A percentile compares a stretch with the other conserved stretches of the same genome.
Conservation (phyloP, 106 monocot species). For the Dioscorea dumetorum region DNA sequence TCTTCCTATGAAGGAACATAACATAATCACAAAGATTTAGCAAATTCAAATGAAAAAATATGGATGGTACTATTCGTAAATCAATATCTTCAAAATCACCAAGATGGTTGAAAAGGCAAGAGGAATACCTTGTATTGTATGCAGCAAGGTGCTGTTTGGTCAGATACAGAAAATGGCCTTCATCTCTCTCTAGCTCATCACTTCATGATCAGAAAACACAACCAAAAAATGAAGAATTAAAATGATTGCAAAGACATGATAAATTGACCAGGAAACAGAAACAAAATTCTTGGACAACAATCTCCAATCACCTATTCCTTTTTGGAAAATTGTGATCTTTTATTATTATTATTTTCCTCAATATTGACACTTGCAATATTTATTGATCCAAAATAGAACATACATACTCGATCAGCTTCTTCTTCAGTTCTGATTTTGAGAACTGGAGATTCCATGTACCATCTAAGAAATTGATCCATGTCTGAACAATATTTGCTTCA, state of each 20-base stretch:
- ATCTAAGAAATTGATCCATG: constrained; percentile 96
- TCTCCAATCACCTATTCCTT: no score
- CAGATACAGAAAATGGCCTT: constrained; percentile 47
- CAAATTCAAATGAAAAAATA: not conserved
- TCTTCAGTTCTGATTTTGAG: constrained; percentile 44
- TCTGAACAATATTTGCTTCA: constrained; percentile 62
- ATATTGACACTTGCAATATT: no score
- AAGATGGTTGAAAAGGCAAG: constrained; percentile 6
- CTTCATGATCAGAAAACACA: constrained; percentile 22
- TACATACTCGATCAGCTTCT: constrained; percentile 64
- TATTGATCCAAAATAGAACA: not conserved
- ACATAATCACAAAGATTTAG: not conserved
- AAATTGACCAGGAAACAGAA: no score
- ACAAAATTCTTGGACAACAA: no score
- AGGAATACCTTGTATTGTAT: constrained; percentile 66
- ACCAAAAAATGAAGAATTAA: no score
- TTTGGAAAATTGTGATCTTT: no score
- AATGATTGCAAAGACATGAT: no score
- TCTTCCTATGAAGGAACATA: constrained; percentile 39
- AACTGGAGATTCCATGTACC: constrained; percentile 87
- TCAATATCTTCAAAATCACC: not conserved
- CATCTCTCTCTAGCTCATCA: constrained; percentile 72
- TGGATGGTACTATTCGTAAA: not conserved
- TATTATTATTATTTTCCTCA: no score
- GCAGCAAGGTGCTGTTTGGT: constrained; percentile 49